These are phyloP conservation scores for Fagopyrum esculentum DNA, from an alignment of 148 eudicot species.

Conservation along the genomic window DNA sequence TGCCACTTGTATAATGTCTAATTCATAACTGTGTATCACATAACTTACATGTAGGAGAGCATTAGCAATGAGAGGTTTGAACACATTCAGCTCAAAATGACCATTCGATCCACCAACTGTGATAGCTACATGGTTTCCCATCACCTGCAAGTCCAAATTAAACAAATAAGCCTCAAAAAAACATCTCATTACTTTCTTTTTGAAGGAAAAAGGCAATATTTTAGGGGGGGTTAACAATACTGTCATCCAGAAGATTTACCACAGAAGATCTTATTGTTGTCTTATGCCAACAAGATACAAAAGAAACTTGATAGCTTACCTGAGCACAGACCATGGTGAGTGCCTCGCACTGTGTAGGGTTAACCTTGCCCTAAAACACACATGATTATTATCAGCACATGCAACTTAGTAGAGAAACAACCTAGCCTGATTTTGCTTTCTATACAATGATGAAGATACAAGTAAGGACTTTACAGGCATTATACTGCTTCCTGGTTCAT, in stretches of 20 bases:
- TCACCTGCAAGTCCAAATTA: constrained; percentile 47
- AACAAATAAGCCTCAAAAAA: constrained; percentile 6
- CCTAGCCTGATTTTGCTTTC: not conserved
- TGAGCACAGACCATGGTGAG: constrained; percentile 99
- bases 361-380: constrained; percentile 76
- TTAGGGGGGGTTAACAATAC: not conserved
- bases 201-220: not conserved
- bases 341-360: constrained; percentile 99
- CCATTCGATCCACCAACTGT: constrained; percentile 97
- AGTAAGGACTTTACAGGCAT: constrained; percentile 68
- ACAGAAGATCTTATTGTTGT: not conserved
- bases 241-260: not conserved
- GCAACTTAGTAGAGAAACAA: not conserved
- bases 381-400: not conserved
- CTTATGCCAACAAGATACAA: not conserved
- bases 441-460: not conserved
- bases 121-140: constrained; percentile 94
- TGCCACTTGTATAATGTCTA: not conserved
- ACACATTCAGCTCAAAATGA: constrained; percentile 96
- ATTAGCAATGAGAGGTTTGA: constrained; percentile 92
- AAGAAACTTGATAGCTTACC: constrained; percentile 31
- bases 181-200: not conserved
- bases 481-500: constrained; percentile 99
- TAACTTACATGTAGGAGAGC: constrained; percentile 72
- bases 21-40: not conserved